Conservation (phyloP, 495 filamentous ascomycete genomes). For the Annulohypoxylon moriforme region DNA sequence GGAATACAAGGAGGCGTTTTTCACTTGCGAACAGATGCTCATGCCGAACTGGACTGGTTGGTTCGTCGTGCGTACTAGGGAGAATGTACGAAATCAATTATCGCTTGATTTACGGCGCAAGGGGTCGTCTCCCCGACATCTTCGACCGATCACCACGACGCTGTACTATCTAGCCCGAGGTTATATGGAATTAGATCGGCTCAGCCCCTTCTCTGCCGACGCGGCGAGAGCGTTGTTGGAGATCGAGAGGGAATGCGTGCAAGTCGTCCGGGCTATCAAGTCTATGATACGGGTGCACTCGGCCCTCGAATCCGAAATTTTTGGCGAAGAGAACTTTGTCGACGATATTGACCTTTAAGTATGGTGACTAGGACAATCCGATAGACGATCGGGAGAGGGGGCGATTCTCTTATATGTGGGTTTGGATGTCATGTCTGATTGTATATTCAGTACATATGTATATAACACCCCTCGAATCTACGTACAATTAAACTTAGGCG, state of each 20-base stretch:
- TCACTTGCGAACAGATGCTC: slow-evolving; percentile 74
- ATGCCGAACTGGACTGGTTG: slow-evolving; percentile 83
- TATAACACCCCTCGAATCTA: slow-evolving; percentile 12
- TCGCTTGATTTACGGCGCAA: slow-evolving; percentile 53
- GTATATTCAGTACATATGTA: slow-evolving; percentile 9
- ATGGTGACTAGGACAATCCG: background rate
- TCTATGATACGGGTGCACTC: slow-evolving; percentile 49
- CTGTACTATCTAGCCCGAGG: slow-evolving; percentile 53
- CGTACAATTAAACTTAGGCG: background rate
- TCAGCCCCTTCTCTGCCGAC: slow-evolving; percentile 49
- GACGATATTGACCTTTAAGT: slow-evolving; percentile 10
- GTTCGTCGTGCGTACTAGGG: slow-evolving; percentile 49
- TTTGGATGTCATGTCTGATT: background rate
- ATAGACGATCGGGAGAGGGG: background rate
- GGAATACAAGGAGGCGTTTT: slow-evolving; percentile 66
- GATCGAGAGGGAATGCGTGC: slow-evolving; percentile 46
- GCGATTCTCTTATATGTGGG: background rate
- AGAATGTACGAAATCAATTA: slow-evolving; percentile 38
- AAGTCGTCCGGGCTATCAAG: slow-evolving; percentile 49
- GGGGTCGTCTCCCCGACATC: slow-evolving; percentile 44
- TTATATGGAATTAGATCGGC: slow-evolving; percentile 54
- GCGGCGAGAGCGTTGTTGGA: slow-evolving; percentile 35
- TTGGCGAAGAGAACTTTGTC: slow-evolving; percentile 30
- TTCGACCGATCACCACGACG: slow-evolving; percentile 54
- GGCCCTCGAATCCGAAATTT: slow-evolving; percentile 44